Evolutionary conservation across 2,329 filamentous ascomycete genomes (phyloP).

Genomic region (Diaporthe sp.): DNA sequence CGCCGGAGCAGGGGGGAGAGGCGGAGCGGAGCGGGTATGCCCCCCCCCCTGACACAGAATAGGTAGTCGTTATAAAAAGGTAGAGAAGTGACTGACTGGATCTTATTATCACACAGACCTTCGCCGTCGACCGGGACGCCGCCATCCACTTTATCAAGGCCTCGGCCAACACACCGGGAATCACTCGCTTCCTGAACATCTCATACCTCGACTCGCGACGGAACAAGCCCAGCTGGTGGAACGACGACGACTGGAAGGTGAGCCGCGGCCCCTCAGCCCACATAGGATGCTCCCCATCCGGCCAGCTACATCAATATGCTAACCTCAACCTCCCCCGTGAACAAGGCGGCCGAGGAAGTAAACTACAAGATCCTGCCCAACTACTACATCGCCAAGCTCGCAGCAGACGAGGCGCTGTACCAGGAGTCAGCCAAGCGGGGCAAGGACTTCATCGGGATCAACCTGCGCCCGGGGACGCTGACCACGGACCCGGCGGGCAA

Average conservation of each 20-base stretch:
- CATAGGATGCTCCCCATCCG: no score
- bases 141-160: slow-evolving; percentile 72
- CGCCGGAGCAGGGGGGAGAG: slow-evolving; percentile 72
- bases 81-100: neutral
- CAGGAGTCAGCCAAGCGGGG: slow-evolving; percentile 53
- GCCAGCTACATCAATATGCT: neutral
- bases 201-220: slow-evolving; percentile 69
- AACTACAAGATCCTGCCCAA: slow-evolving; percentile 56
- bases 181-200: slow-evolving; percentile 73
- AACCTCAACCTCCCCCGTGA: neutral
- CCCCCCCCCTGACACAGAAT: no score
- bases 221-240: slow-evolving; percentile 65
- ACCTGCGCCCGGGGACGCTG: slow-evolving; percentile 63
- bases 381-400: slow-evolving; percentile 71
- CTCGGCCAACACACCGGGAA: slow-evolving; percentile 60
- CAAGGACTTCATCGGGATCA: slow-evolving; percentile 58
- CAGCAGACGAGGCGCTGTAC: slow-evolving; percentile 67
- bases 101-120: slow-evolving; percentile 52
- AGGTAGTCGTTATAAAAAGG: no score
- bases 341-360: slow-evolving; percentile 45
- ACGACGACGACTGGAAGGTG: slow-evolving; percentile 55
- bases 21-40: slow-evolving; percentile 60
- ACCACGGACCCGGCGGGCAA: slow-evolving; percentile 58
- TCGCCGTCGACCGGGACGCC: slow-evolving; percentile 71
- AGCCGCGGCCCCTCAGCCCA: neutral